Evolutionary conservation across 176 grass and related monocot genomes (phyloP), one percentile per base, ranked within the genome.

Genomic region (Avena atlantica): DNA sequence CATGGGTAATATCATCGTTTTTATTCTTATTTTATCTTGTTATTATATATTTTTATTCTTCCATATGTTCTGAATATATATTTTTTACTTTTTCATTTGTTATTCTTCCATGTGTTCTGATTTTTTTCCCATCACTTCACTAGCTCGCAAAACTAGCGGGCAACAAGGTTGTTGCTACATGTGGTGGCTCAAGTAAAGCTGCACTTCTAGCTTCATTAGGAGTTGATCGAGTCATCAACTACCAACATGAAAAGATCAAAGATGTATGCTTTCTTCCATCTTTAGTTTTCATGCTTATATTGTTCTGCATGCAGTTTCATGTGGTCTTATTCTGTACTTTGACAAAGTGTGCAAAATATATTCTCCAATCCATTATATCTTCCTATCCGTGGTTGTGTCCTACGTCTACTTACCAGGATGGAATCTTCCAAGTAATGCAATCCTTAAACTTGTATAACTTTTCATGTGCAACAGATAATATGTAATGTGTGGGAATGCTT

Each of bases 161-260:
- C 82, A 99, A 99, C 87, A 99, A 96, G 85, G 94, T 99, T 83
- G 94, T 96, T 90, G 97, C 97, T 52, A 96, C 97, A 74, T 99
- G 97, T 78, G 94, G 97, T 81, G 97, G 97, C 20, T 80, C 88
- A 88, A 89, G 87, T 79, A 99, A 99, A 88, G 90, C 94, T 83
- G 86, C 89, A 72, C 68, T 99, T 52, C 86, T 99, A 81, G 78
- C 91, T 89, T 93, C 97, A 58, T 89, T 99, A 79, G 97, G 97
- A 78, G 90, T 86, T 88, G 90, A 99, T 77, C 69, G 97, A 88
- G 94, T 94, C 52, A 99, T 99, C 82, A 90, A 99, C 90, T 99
- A 99, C 82, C 91, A 74, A 84, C 92, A 86, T 83, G 94, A 99
- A 92, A 91, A 79, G 14, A 87, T 99, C 44, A 94, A 96, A 86